phyloP scores from a whole-genome alignment of 2,329 filamentous ascomycete species.

The Talaromyces islandicus region DNA sequence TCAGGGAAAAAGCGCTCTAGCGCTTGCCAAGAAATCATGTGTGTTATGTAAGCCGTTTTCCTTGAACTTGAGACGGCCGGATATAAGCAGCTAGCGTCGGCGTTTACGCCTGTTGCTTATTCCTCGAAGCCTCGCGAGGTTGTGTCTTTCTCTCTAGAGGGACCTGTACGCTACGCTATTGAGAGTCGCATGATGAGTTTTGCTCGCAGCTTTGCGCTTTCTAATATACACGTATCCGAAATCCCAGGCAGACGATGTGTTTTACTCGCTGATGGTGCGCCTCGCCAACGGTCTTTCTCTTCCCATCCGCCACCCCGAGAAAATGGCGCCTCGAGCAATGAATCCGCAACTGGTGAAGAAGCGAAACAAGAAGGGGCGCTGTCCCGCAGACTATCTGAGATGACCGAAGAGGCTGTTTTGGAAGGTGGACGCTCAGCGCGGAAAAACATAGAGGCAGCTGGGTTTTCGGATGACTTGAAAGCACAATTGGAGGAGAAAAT shows the following conservation, averaged over 20 bases:
- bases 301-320: conserved; percentile 18
- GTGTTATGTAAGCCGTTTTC: background rate
- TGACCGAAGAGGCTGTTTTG: conserved; percentile 56
- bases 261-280: background rate
- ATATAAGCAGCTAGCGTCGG: background rate
- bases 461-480: conserved; percentile 58
- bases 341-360: conserved; percentile 17
- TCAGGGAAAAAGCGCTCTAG: background rate
- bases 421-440: conserved; percentile 49
- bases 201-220: background rate
- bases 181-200: background rate
- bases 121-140: background rate
- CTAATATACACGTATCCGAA: conserved; percentile 1
- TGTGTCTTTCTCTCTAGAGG: background rate
- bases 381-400: conserved; percentile 51
- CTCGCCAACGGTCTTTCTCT: conserved; percentile 10
- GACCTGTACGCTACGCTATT: background rate
- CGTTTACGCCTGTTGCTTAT: background rate
- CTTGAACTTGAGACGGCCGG: background rate
- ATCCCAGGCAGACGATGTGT: background rate
- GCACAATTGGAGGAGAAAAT: conserved; percentile 54
- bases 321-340: conserved; percentile 13
- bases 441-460: conserved; percentile 55
- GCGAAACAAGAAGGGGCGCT: conserved; percentile 48
- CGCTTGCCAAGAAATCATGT: background rate